Conservation (phyloP, 169 alveolate genomes). For the Plasmodium knowlesi region DNA sequence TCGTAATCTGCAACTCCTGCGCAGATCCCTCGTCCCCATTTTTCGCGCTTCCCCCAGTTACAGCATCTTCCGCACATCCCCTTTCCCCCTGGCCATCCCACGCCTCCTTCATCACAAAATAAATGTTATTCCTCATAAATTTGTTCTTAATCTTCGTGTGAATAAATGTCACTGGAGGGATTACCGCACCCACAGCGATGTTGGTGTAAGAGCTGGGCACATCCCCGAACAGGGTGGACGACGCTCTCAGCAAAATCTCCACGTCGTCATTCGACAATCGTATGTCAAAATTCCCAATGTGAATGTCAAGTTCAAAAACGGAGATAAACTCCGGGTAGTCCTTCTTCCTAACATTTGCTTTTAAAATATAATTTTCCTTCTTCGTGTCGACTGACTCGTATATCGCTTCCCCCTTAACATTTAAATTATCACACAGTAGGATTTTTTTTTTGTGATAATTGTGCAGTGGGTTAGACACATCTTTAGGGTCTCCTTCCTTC, state of each 20-base stretch:
- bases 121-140: slow-evolving; percentile 72
- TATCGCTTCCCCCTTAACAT: slow-evolving; percentile 71
- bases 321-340: slow-evolving; percentile 30
- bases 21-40: background rate
- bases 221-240: slow-evolving; percentile 73
- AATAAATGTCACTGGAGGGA: slow-evolving; percentile 40
- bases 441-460: slow-evolving; percentile 64
- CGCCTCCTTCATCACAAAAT: slow-evolving; percentile 8
- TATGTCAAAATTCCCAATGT: slow-evolving; percentile 73
- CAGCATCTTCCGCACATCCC: background rate
- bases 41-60: background rate
- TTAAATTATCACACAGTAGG: slow-evolving; percentile 67
- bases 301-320: slow-evolving; percentile 49
- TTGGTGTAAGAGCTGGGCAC: slow-evolving; percentile 48
- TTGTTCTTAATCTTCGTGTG: slow-evolving; percentile 59
- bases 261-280: slow-evolving; percentile 73
- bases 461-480: slow-evolving; percentile 48
- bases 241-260: slow-evolving; percentile 64
- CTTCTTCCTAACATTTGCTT: slow-evolving; percentile 10
- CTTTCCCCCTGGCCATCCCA: background rate
- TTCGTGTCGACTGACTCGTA: slow-evolving; percentile 71
- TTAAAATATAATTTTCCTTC: slow-evolving; percentile 34
- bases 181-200: slow-evolving; percentile 5
- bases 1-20: slow-evolving; percentile 3
- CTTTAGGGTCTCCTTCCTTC: background rate